These are phyloP conservation scores for Pseudogymnoascus sp. DNA, from an alignment of 2,329 filamentous ascomycete genomes.

Conservation along the genomic window DNA sequence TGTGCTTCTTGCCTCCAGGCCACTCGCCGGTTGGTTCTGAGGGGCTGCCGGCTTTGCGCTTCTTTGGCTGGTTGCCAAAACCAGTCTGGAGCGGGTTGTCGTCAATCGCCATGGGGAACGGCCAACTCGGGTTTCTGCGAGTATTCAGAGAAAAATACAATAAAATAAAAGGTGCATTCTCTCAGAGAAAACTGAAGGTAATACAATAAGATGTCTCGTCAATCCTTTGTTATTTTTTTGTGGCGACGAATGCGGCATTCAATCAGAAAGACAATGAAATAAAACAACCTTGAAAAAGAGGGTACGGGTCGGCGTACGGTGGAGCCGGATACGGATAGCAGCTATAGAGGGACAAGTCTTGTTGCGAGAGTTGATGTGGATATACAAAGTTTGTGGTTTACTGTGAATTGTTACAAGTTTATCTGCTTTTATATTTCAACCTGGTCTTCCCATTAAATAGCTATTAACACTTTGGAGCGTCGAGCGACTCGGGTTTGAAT, in stretches of 20 bases:
- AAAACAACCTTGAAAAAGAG: neutral
- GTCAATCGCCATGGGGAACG: neutral
- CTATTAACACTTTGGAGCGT: conserved; percentile 90
- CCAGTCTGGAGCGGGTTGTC: neutral
- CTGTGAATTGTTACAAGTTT: neutral
- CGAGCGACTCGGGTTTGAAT: conserved; percentile 74
- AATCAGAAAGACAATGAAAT: neutral
- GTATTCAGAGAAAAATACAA: neutral
- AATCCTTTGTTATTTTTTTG: neutral
- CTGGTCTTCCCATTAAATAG: conserved; percentile 58
- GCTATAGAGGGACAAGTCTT: neutral
- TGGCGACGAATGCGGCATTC: neutral
- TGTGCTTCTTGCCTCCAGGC: neutral
- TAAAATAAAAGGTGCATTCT: neutral
- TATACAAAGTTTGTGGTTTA: neutral
- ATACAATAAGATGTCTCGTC: neutral
- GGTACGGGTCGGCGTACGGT: neutral
- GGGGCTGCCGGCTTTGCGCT: neutral
- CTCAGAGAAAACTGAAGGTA: neutral
- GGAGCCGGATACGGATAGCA: neutral
- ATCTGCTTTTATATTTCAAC: neutral
- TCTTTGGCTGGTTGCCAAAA: neutral
- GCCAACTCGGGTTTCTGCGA: neutral
- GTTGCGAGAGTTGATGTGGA: neutral
- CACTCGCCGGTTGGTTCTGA: neutral